phyloP scores from a whole-genome alignment of 345 rosid genomes.

The Citrus trifoliata region DNA sequence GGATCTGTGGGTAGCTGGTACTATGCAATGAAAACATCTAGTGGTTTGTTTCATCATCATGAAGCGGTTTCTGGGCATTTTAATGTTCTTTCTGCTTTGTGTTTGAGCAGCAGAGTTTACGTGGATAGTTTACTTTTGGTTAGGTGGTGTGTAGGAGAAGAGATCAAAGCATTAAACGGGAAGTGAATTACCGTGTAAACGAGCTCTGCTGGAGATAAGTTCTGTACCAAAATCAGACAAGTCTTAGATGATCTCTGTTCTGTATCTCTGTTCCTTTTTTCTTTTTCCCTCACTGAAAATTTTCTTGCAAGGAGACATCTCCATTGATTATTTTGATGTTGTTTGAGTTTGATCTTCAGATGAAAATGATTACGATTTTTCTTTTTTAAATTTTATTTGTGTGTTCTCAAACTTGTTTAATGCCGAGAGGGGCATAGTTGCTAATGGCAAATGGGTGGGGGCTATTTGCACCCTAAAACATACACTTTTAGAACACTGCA shows the following conservation, averaged over 20 bases:
- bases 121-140: no score
- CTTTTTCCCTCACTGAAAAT: neutral
- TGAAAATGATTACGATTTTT: neutral
- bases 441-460: neutral
- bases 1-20: neutral
- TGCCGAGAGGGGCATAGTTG: neutral
- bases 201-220: no score
- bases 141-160: no score
- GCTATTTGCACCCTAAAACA: no score
- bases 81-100: neutral
- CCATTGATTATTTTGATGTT: constrained; percentile 43
- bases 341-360: constrained; percentile 26
- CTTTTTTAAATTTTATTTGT: neutral
- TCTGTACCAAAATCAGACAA: no score
- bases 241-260: no score
- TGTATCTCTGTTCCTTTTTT: constrained; percentile 27
- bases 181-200: no score
- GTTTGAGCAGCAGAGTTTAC: neutral
- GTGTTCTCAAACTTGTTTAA: neutral
- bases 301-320: constrained; percentile 10
- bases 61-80: neutral
- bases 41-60: no score
- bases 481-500: no score
- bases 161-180: no score
- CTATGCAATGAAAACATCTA: no score